phyloP scores from a whole-genome alignment of 345 rosid species.

The Salix suchowensis region DNA sequence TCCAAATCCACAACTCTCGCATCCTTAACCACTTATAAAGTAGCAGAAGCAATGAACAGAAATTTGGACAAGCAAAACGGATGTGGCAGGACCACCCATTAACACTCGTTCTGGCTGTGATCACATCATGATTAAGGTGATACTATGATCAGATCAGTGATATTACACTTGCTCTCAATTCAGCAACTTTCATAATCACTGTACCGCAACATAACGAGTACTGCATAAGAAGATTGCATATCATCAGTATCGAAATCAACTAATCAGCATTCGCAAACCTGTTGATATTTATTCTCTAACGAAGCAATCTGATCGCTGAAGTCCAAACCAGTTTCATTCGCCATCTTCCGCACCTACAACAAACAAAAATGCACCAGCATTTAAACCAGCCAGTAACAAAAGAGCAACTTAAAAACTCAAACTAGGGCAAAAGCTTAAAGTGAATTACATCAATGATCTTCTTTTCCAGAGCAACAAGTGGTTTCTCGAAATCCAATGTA shows the following conservation, averaged over 20 bases:
- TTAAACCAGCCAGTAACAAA: background rate
- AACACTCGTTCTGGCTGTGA: too few species aligned
- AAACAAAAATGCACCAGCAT: slow-evolving; percentile 15
- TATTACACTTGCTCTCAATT: background rate
- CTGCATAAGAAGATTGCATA: background rate
- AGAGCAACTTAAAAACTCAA: background rate
- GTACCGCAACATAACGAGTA: background rate
- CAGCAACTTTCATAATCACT: background rate
- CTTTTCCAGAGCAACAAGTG: slow-evolving; percentile 72
- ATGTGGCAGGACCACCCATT: background rate
- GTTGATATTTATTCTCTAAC: slow-evolving; percentile 75
- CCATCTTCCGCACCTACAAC: slow-evolving; percentile 90
- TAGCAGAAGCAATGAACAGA: background rate
- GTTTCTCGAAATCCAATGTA: slow-evolving; percentile 83
- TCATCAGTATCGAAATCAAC: background rate
- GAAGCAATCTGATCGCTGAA: slow-evolving; percentile 75
- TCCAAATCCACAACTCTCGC: background rate
- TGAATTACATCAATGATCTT: slow-evolving; percentile 69
- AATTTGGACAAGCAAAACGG: background rate
- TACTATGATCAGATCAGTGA: background rate
- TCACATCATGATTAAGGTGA: background rate
- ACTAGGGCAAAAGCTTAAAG: background rate
- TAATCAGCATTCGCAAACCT: slow-evolving; percentile 34
- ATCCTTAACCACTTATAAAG: background rate
- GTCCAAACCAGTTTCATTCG: slow-evolving; percentile 84